phyloP scores from a whole-genome alignment of 306 rosid genomes.

The Sophora flavescens region DNA sequence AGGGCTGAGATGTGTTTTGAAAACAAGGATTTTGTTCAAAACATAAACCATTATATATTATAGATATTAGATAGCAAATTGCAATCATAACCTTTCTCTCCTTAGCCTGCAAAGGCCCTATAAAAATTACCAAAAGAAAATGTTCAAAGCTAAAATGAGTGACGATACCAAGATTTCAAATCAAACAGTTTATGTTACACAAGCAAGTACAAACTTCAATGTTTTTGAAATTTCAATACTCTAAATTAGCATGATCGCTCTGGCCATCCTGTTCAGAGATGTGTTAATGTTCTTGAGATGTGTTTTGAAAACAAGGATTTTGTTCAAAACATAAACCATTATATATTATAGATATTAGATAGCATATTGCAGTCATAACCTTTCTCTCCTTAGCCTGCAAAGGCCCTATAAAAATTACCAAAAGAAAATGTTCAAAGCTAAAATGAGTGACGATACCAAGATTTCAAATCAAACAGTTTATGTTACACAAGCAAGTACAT shows the following conservation, averaged over 20 bases:
- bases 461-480: neutral
- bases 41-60: neutral
- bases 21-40: neutral
- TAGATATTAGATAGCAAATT: neutral
- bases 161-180: neutral
- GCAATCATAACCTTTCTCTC: neutral
- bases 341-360: neutral
- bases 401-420: neutral
- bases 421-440: neutral
- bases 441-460: neutral
- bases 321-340: neutral
- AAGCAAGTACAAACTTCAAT: constrained; percentile 25
- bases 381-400: neutral
- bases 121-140: neutral
- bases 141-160: neutral
- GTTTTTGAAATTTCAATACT: neutral
- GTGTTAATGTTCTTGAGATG: neutral
- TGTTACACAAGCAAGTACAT: neutral
- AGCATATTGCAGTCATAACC: neutral
- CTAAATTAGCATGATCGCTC: neutral
- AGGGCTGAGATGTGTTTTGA: neutral
- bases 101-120: neutral
- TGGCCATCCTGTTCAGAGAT: neutral
- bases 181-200: neutral
- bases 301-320: neutral